These are phyloP conservation scores for Corymbia calophylla DNA, from an alignment of 441 rosid genomes.

Conservation along the genomic window DNA sequence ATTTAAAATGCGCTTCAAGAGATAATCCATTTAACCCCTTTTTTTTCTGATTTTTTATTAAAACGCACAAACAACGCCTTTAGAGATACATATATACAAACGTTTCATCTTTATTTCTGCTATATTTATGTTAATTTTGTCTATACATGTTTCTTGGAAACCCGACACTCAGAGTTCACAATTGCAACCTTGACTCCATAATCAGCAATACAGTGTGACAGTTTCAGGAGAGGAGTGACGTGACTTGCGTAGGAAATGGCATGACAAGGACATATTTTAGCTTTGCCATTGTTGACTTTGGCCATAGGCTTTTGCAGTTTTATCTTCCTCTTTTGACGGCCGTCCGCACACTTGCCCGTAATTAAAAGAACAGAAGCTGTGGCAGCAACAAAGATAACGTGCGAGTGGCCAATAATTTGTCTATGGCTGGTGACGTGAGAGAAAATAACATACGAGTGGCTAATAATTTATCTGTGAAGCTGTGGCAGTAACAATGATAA, in stretches of 20 bases:
- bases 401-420: too few species aligned
- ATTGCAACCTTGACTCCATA: slow-evolving; percentile 18
- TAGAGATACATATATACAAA: too few species aligned
- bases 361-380: not conserved
- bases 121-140: too few species aligned
- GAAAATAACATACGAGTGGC: too few species aligned
- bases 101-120: too few species aligned
- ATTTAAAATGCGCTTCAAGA: too few species aligned
- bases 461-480: too few species aligned
- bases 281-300: not conserved
- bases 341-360: not conserved
- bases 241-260: slow-evolving; percentile 27
- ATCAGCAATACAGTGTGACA: slow-evolving; percentile 14
- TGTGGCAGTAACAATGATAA: too few species aligned
- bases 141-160: too few species aligned
- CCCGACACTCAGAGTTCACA: not conserved
- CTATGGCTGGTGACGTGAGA: not conserved
- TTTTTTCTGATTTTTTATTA: too few species aligned
- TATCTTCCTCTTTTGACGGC: not conserved
- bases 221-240: slow-evolving; percentile 26
- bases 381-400: not conserved
- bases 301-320: not conserved
- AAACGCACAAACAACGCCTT: too few species aligned
- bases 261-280: slow-evolving; percentile 14
- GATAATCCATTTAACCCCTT: too few species aligned